Evolutionary conservation across 305 asterid genomes (phyloP), one percentile per base, ranked within the genome.

Genomic region (Solanum chacoense): DNA sequence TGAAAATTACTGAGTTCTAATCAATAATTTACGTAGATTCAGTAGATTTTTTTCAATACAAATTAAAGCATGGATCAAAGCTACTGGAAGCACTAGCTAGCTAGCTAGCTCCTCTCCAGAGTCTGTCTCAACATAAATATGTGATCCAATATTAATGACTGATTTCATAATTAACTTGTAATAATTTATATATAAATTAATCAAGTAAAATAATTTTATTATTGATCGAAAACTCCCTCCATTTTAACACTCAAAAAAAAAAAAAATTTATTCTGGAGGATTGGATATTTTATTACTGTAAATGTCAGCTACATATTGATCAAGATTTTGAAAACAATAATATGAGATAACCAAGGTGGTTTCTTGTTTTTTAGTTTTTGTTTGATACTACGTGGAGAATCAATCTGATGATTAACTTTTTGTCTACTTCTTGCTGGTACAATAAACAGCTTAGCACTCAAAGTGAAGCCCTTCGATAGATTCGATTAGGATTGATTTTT

Each of bases 341-440:
- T 2, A 42, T 28, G 86, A 81, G 37, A 81, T 77, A 83, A 16
- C 24, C 38, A 81, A 83, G 86, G 40, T 29, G 11, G 26, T 45
- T 81, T 83, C 22, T 83, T 83, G 73, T 83, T 50, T 83, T 83
- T 31, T 31, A 31, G 73, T 26, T 50, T 32, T 83, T 83, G 87
- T 83, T 31, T 24, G 22, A 50, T 83, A 50, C 42, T 83, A 50
- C 0, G 72, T 81, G 29, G 72, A 81, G 40, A 29, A 81, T 81
- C 37, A 40, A 26, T 40, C 2, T 37, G 12, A 42, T 12, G 26
- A 14, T 80, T 80, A 69, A 81, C 38, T 42, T 42, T 42, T 80
- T 42, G 28, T 42, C 26, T 42, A 13, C 85, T 28, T 42, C 36
- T 40, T 79, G 32, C n/a, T 79, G 2, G 14, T 79, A 78, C 63